A percentile compares a stretch with the other conserved stretches of the same genome.
phyloP scores from a whole-genome alignment of 2,329 filamentous ascomycete genomes.

The Calonectria pteridis region DNA sequence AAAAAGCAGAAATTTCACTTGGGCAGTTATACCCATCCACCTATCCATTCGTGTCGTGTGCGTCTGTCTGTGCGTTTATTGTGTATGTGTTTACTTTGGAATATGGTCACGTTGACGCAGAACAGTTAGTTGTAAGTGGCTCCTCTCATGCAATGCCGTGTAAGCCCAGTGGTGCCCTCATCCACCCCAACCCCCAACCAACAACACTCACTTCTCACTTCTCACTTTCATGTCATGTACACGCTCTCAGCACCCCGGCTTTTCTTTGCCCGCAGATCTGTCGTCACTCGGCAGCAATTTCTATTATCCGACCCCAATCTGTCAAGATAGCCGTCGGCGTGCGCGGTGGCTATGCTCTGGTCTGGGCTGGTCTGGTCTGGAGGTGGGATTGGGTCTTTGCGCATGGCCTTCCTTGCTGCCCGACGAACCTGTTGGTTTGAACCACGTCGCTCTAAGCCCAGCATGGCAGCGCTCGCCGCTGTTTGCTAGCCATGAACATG shows the following conservation, averaged over 20 bases:
- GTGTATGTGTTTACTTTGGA: background rate
- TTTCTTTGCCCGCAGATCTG: background rate
- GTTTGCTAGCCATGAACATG: background rate
- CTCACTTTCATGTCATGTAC: too few relatives aligned
- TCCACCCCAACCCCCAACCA: too few relatives aligned
- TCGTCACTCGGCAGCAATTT: background rate
- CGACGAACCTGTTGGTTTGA: background rate
- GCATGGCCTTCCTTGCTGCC: background rate
- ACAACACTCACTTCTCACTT: background rate
- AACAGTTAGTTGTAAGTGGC: background rate
- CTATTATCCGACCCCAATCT: background rate
- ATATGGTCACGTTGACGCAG: background rate
- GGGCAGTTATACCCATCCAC: background rate
- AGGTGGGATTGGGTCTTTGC: background rate
- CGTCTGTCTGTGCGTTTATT: background rate
- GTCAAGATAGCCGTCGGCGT: too few relatives aligned
- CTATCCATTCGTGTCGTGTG: background rate
- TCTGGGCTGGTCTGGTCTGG: too few relatives aligned
- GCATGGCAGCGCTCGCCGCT: background rate
- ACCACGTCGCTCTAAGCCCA: slow-evolving; percentile 1
- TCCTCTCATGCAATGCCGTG: background rate
- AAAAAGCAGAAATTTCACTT: background rate
- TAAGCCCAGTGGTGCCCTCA: background rate
- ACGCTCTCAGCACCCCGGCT: background rate
- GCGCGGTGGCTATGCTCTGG: background rate